These are phyloP conservation scores for Catenaria anguillulae DNA, from an alignment of 371 early-diverging fungal genomes.

Conservation along the genomic window DNA sequence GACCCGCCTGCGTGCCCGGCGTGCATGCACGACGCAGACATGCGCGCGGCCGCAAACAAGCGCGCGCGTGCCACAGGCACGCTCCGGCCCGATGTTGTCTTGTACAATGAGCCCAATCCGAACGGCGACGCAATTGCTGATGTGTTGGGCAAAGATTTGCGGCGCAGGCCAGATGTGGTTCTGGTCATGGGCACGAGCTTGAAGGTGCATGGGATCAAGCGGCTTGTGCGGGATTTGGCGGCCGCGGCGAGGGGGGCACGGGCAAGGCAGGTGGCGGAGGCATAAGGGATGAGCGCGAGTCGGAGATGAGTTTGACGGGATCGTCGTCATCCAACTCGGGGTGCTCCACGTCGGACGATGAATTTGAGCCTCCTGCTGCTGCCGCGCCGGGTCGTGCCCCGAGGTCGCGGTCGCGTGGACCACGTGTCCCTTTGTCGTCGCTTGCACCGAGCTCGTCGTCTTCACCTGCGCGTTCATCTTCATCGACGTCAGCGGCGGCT, in stretches of 20 bases:
- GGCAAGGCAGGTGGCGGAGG: too few species aligned
- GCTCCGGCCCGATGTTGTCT: slow-evolving; percentile 87
- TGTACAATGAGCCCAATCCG: slow-evolving; percentile 94
- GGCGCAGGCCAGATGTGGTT: slow-evolving; percentile 66
- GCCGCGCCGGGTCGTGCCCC: too few species aligned
- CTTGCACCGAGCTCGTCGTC: too few species aligned
- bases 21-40: slow-evolving; percentile 41
- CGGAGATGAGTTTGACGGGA: too few species aligned
- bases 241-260: slow-evolving; percentile 27
- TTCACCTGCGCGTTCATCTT: too few species aligned
- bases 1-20: slow-evolving; percentile 58
- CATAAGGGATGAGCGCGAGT: too few species aligned
- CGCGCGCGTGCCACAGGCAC: slow-evolving; percentile 62
- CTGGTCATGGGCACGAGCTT: slow-evolving; percentile 97
- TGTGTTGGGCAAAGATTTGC: slow-evolving; percentile 44
- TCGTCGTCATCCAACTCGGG: too few species aligned
- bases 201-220: slow-evolving; percentile 83
- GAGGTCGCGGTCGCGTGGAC: too few species aligned
- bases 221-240: slow-evolving; percentile 76
- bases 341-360: background rate
- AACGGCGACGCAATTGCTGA: slow-evolving; percentile 70
- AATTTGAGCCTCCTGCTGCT: background rate
- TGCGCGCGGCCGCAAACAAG: slow-evolving; percentile 52
- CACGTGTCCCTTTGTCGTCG: too few species aligned
- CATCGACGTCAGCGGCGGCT: too few species aligned